These are phyloP conservation scores for Leccinum boreale DNA, from an alignment of 768 basidiomycete genomes.

Conservation along the genomic window DNA sequence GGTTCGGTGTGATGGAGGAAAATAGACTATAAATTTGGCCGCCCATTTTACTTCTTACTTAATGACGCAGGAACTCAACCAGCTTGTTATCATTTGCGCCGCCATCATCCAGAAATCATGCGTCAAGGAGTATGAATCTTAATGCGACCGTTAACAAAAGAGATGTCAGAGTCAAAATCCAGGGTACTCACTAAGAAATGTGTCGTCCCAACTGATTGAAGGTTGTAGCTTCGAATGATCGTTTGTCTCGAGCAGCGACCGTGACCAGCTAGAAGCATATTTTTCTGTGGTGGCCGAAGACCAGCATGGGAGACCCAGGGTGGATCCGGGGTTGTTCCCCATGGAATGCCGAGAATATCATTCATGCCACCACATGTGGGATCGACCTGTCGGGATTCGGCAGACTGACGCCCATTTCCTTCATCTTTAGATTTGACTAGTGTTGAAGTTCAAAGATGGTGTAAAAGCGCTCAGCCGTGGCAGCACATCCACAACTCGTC, in stretches of 20 bases:
- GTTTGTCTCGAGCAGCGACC: background rate
- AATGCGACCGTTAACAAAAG: background rate
- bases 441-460: background rate
- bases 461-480: background rate
- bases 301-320: too few species aligned
- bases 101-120: background rate
- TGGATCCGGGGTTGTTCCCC: too few species aligned
- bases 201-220: background rate
- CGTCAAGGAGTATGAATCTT: background rate
- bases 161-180: background rate
- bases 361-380: background rate
- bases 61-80: background rate
- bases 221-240: background rate
- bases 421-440: background rate
- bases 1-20: background rate
- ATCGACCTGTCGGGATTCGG: background rate
- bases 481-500: too few species aligned
- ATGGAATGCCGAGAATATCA: background rate
- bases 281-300: too few species aligned
- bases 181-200: background rate
- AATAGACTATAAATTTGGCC: background rate
- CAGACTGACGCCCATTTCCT: background rate
- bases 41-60: background rate
- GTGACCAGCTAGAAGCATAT: background rate
- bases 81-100: background rate